phyloP scores from a whole-genome alignment of 2,329 filamentous ascomycete species.

The Fusarium sp. region DNA sequence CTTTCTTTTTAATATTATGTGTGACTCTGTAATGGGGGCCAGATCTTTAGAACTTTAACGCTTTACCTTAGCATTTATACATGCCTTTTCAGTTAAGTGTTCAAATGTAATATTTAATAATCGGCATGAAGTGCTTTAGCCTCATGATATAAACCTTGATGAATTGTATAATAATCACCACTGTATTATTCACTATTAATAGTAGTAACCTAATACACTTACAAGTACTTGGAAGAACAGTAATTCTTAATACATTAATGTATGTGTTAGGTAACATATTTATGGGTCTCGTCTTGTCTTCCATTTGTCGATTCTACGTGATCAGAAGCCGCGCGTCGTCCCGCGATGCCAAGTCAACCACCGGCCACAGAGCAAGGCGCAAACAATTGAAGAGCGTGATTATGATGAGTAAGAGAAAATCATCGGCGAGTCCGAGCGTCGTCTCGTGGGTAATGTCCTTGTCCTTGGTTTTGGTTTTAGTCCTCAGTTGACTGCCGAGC shows the following conservation, averaged over 20 bases:
- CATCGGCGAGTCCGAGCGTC: constrained; percentile 21
- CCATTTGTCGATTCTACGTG: neutral
- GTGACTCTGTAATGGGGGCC: no score
- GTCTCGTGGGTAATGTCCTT: constrained; percentile 12
- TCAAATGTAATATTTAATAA: no score
- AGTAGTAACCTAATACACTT: no score
- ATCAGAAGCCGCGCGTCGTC: constrained; percentile 25
- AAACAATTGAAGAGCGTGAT: constrained; percentile 4
- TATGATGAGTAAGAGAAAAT: neutral
- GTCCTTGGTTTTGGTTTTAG: neutral
- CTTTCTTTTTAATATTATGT: no score
- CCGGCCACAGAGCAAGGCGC: constrained; percentile 28
- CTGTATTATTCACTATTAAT: no score
- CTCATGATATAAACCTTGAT: no score
- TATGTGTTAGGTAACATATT: neutral
- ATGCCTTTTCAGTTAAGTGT: no score
- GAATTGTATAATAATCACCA: no score
- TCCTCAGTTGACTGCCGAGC: constrained; percentile 18
- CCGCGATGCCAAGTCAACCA: constrained; percentile 32
- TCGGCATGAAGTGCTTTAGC: no score
- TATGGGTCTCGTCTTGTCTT: constrained; percentile 6
- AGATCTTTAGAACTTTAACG: no score
- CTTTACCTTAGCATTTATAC: no score
- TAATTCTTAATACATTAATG: neutral
- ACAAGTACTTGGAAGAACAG: neutral